Evolutionary conservation across 495 filamentous ascomycete species (phyloP).

Genomic region (Aspergillus steynii): DNA sequence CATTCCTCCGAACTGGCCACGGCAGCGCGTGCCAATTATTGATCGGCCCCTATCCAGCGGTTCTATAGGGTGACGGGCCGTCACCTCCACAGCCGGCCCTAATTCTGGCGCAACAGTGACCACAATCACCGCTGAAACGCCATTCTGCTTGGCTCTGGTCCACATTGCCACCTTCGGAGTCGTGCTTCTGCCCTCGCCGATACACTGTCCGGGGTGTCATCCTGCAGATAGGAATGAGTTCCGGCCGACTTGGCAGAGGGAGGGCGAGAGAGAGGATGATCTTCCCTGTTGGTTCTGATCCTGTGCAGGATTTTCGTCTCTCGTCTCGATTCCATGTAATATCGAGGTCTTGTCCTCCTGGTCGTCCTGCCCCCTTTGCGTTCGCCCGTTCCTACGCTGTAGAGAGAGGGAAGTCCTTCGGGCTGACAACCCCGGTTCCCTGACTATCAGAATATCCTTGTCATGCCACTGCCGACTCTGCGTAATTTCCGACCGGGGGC

Average conservation of each 20-base stretch:
- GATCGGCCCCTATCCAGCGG: background rate
- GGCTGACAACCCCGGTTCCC: background rate
- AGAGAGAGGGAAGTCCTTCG: background rate
- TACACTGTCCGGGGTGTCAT: background rate
- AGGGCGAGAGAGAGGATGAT: background rate
- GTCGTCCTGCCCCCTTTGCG: background rate
- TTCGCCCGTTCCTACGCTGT: too few species aligned
- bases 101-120: background rate
- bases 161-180: background rate
- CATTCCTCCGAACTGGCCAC: background rate
- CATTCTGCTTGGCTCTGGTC: background rate
- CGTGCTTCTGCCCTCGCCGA: background rate
- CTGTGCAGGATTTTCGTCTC: background rate
- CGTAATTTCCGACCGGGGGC: background rate
- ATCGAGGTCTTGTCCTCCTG: background rate
- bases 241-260: too few species aligned
- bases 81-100: background rate
- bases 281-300: background rate
- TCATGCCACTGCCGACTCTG: background rate
- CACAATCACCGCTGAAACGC: background rate
- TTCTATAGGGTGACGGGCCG: background rate
- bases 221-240: background rate
- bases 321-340: background rate
- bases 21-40: background rate
- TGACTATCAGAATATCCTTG: background rate